Evolutionary conservation across 176 grass and related monocot species (phyloP).

Genomic region (bread wheat (Triticum aestivum)): IWGSC_CS_RefSeq_v2.1 NC_057801.1:482729596-482730095

Average conservation of each 20-base stretch:
- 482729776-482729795: neutral
- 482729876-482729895: slow-evolving; percentile 8
- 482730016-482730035: neutral
- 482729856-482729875: slow-evolving; percentile 4
- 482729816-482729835: neutral
- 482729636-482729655: neutral
- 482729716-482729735: neutral
- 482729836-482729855: neutral
- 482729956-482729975: slow-evolving; percentile 34
- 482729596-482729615: too few relatives aligned
- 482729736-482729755: neutral
- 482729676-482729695: neutral
- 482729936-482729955: slow-evolving; percentile 29
- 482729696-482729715: slow-evolving; percentile 15
- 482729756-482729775: neutral
- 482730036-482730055: neutral
- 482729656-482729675: slow-evolving; percentile 8
- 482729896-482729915: neutral
- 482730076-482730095: neutral
- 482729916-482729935: neutral
- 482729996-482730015: slow-evolving; percentile 48
- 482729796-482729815: neutral
- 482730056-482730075: neutral
- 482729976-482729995: slow-evolving; percentile 40
- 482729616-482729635: too few relatives aligned